Evolutionary conservation across 1,284 basidiomycete species (phyloP).

Genomic region (Exobasidium cylindrosporum): DNA sequence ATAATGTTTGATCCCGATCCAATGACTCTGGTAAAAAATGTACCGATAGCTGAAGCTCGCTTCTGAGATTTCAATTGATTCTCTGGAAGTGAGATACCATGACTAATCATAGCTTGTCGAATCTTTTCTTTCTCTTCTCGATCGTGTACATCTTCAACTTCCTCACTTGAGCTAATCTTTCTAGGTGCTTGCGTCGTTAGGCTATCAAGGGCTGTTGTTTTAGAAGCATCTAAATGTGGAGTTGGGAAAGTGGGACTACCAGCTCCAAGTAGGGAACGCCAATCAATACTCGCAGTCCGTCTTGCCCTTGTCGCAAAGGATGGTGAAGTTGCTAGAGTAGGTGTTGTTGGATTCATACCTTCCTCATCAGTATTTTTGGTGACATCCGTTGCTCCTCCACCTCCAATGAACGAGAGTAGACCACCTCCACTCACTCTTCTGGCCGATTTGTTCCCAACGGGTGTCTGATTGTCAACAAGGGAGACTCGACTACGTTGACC

Average conservation of each 20-base stretch:
- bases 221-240: background rate
- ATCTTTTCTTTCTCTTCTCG: conserved; percentile 39
- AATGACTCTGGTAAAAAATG: conserved; percentile 43
- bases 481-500: background rate
- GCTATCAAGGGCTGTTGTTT: background rate
- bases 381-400: too few species aligned
- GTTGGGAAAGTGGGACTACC: background rate
- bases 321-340: conserved; percentile 68
- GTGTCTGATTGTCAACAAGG: conserved; percentile 8
- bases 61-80: conserved; percentile 32
- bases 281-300: conserved; percentile 1
- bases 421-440: conserved; percentile 48
- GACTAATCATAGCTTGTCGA: conserved; percentile 30
- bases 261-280: conserved; percentile 5
- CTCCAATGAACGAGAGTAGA: conserved; percentile 4
- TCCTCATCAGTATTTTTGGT: background rate
- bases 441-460: conserved; percentile 1
- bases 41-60: conserved; percentile 25
- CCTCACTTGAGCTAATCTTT: conserved; percentile 23
- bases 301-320: conserved; percentile 1
- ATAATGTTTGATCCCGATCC: conserved; percentile 19
- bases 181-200: background rate
- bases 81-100: conserved; percentile 38
- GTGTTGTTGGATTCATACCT: conserved; percentile 44
- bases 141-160: conserved; percentile 38